phyloP scores from a whole-genome alignment of 129 eudicot genomes.

The Tanacetum coccineum region DNA sequence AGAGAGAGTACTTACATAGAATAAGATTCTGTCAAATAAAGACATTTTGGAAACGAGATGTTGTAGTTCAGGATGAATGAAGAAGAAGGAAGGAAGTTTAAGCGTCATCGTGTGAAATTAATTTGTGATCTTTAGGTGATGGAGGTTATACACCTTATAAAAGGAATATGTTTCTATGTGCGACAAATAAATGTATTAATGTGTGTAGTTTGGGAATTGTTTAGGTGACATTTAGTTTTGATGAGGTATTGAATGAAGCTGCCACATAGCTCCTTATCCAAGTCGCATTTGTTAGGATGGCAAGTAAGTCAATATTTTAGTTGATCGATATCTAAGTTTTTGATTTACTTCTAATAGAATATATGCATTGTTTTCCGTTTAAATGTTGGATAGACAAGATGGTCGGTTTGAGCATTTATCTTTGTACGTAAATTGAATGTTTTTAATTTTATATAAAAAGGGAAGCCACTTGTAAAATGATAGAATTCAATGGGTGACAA shows the following conservation, averaged over 20 bases:
- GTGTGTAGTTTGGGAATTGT: neutral
- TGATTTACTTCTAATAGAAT: no score
- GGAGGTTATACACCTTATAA: constrained; percentile 1
- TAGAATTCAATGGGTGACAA: no score
- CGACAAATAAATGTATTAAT: neutral
- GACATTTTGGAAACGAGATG: constrained; percentile 36
- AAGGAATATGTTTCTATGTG: neutral
- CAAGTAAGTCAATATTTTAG: neutral
- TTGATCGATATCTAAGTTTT: no score
- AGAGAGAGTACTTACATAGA: constrained; percentile 36
- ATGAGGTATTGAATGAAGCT: neutral
- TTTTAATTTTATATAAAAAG: no score
- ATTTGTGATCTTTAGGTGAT: neutral
- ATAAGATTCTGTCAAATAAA: constrained; percentile 37
- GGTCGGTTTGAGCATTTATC: no score
- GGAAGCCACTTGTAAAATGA: no score
- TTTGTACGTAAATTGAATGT: no score
- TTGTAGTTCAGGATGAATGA: constrained; percentile 45
- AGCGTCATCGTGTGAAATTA: constrained; percentile 21
- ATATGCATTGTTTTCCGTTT: no score
- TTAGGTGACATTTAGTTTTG: neutral
- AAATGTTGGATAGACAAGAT: no score
- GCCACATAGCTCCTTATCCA: neutral
- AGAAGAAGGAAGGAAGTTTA: constrained; percentile 24
- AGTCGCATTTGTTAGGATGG: neutral